A percentile compares a stretch with the other conserved stretches of the same genome.
Conservation (phyloP, 139 green algal genomes). For the Micractinium conductrix region DNA sequence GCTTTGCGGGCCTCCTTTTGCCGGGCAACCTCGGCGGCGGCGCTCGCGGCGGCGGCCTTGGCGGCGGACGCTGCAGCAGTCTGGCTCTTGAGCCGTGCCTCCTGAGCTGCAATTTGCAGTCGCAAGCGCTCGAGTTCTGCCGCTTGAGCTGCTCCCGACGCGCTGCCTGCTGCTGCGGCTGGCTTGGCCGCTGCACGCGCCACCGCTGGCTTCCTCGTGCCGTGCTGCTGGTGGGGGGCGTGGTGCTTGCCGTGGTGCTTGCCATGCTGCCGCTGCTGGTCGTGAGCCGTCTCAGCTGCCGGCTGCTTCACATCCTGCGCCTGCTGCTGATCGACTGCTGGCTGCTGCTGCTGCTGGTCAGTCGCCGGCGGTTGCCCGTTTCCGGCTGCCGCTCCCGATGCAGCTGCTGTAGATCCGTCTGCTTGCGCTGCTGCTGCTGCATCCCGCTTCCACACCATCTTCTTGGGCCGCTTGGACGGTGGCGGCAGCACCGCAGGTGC, state of each 20-base stretch:
- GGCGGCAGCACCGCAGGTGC: slow-evolving; percentile 23
- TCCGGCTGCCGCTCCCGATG: not conserved
- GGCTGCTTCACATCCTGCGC: not conserved
- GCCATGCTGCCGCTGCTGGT: not conserved
- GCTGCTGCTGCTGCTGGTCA: not conserved
- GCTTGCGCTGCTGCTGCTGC: not conserved
- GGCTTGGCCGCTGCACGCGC: not conserved
- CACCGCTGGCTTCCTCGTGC: not conserved
- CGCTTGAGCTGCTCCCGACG: not conserved
- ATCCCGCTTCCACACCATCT: slow-evolving; percentile 28
- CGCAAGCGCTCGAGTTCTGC: slow-evolving; percentile 7
- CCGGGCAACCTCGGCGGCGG: not conserved
- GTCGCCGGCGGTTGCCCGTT: not conserved
- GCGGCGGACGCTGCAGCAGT: not conserved
- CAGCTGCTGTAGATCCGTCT: not conserved
- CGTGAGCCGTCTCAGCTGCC: not conserved
- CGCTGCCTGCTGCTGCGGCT: not conserved
- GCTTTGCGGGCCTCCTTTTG: not conserved
- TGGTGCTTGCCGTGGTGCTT: not conserved
- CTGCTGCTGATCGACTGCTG: not conserved
- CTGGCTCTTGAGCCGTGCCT: not conserved
- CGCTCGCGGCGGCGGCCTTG: not conserved
- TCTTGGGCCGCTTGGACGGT: slow-evolving; percentile 23
- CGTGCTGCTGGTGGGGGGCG: not conserved
- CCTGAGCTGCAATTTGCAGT: not conserved